These are phyloP conservation scores for Alternaria viburni DNA, from an alignment of 2,329 filamentous ascomycete genomes.

Conservation along the genomic window DNA sequence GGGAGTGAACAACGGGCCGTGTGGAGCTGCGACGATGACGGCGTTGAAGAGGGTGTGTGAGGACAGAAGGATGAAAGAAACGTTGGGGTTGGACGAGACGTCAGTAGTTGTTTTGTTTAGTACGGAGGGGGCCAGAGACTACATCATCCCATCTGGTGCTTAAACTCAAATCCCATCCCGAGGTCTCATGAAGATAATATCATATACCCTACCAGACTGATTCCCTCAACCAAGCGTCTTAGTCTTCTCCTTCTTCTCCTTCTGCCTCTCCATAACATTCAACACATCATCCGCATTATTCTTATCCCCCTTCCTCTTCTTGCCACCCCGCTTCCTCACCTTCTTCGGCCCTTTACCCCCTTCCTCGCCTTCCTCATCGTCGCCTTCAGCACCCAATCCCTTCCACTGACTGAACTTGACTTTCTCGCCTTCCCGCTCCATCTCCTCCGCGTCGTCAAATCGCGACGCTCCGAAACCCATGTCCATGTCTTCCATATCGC, in stretches of 20 bases:
- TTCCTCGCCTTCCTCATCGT: conserved; percentile 55
- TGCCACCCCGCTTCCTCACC: conserved; percentile 72
- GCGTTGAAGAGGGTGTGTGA: conserved; percentile 60
- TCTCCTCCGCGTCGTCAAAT: conserved; percentile 86
- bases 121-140: conserved; percentile 63
- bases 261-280: conserved; percentile 72
- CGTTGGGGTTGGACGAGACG: conserved; percentile 50
- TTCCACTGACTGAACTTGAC: conserved; percentile 73
- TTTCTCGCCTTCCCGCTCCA: conserved; percentile 64
- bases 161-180: not conserved
- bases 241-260: conserved; percentile 46
- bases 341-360: conserved; percentile 58
- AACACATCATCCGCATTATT: conserved; percentile 83
- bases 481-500: conserved; percentile 90
- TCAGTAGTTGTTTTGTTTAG: conserved; percentile 69
- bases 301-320: conserved; percentile 78
- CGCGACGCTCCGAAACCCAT: conserved; percentile 91
- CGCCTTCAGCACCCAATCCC: conserved; percentile 59
- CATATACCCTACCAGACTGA: rapidly evolving
- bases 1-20: conserved; percentile 64
- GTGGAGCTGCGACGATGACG: conserved; percentile 65
- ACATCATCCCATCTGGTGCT: conserved; percentile 13
- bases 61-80: conserved; percentile 43
- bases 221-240: conserved; percentile 18
- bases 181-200: not conserved